Base-by-base conservation (phyloP, 1,139 yeast genomes). In the Sugiyamaella pinicola region DNA sequence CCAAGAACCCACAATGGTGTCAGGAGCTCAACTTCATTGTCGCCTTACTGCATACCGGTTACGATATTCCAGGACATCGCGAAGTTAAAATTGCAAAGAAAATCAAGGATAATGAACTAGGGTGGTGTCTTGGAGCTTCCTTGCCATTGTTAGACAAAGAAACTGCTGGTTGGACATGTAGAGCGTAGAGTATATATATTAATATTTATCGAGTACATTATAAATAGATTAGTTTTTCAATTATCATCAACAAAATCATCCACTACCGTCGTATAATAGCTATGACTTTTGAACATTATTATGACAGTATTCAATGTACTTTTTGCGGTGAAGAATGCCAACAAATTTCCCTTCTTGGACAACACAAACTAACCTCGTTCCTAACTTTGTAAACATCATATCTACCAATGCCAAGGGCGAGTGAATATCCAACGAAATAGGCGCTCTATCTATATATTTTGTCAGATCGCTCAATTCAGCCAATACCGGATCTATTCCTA, bases 81-180 rank as follows among this genome's bases (percentile, higher is more conserved):
- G 98, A 91, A 70, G 82, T 93, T 63, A 86, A 81, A 69, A 93
- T 97, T 6, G 98, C 98, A 7, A 83, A 88, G 74, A 89, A 82
- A 66, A 89, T 93, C 61, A 86, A 83, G 55, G 83, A 84, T 65
- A 90, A 88, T 65, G 99, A 93, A 72, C 77, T 93, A 51, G 99
- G 98, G 33, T 93, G 99, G 99, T 93, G 99, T 74, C 77, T 93
- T 58, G 99, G 99, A 61, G 99, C 99, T 2, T 88, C 97, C 0
- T 78, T 93, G 64, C 98, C 98, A 2, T 75, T 93, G 61, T 76
- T 93, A 61, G 93, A 87, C 59, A 75, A 77, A 58, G 69, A 71
- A 37, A 70, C 72, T 43, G 74, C 80, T 12, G 83, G 82, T 52
- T 89, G 96, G 96, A 78, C 74, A 53, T 90, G 96, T 74, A 54